Conservation (phyloP, 2,329 filamentous ascomycete species). For the Seiridium unicorne region DNA sequence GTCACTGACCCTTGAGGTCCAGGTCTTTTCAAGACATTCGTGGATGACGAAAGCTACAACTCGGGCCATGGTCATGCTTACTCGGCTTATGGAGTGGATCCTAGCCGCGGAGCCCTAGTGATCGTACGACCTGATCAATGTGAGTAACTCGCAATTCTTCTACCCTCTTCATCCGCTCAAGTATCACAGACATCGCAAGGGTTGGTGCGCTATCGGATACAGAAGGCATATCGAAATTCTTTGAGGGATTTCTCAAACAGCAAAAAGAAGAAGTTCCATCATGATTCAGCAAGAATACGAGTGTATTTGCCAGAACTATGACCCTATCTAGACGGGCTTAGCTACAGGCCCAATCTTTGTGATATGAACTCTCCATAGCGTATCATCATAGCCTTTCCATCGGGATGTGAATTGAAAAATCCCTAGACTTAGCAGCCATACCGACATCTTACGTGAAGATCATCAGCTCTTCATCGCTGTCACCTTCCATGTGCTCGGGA, state of each 20-base stretch:
- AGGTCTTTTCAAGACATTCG: conserved; percentile 59
- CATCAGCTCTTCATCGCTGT: no score
- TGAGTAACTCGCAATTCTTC: conserved; percentile 28
- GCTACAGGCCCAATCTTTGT: no score
- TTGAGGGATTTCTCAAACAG: not conserved
- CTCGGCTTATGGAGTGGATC: conserved; percentile 51
- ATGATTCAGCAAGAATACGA: no score
- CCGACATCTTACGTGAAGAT: no score
- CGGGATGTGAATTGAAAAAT: no score
- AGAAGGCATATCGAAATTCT: not conserved
- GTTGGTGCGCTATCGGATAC: not conserved
- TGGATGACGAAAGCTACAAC: conserved; percentile 54
- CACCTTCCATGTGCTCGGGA: no score
- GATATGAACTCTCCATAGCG: no score
- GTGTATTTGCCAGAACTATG: no score
- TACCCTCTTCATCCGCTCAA: not conserved
- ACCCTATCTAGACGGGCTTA: no score
- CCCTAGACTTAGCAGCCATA: no score
- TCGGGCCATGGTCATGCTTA: conserved; percentile 57
- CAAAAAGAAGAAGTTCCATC: not conserved
- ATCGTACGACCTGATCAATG: conserved; percentile 63
- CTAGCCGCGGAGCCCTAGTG: conserved; percentile 42
- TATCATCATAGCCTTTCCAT: no score
- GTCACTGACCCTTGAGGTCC: not conserved
- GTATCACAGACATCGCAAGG: not conserved